Evolutionary conservation across 371 early-diverging fungal species (phyloP).

Genomic region (Apophysomyces sp.): DNA sequence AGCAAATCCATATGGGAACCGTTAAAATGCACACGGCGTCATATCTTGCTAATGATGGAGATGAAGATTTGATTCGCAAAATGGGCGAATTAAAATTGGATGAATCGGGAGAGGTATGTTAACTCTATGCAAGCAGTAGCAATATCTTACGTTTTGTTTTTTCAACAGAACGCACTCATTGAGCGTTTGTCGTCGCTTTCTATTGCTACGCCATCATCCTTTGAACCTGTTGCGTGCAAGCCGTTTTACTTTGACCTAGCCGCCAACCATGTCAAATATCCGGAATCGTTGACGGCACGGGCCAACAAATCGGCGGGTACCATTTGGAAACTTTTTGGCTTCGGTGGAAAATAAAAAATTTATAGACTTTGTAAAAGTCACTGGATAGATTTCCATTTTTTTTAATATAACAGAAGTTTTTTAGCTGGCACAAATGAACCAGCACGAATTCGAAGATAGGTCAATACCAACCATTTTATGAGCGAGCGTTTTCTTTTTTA

Average conservation of each 20-base stretch:
- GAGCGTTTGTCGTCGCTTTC: slow-evolving; percentile 39
- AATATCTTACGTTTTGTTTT: background rate
- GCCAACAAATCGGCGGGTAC: slow-evolving; percentile 23
- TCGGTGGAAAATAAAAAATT: slow-evolving; percentile 19
- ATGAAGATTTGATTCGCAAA: slow-evolving; percentile 35
- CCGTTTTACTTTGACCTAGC: slow-evolving; percentile 85
- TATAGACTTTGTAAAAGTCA: too few relatives aligned
- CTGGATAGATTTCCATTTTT: too few relatives aligned
- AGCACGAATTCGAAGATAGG: too few relatives aligned
- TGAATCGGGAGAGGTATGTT: slow-evolving; percentile 31
- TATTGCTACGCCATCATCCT: slow-evolving; percentile 68
- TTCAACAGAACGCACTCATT: slow-evolving; percentile 36
- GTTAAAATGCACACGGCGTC: slow-evolving; percentile 62
- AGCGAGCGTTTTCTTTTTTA: too few relatives aligned
- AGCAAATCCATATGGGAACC: slow-evolving; percentile 48
- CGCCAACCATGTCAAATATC: slow-evolving; percentile 70
- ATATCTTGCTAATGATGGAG: slow-evolving; percentile 47
- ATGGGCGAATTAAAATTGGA: slow-evolving; percentile 45
- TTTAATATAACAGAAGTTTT: too few relatives aligned
- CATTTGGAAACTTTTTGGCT: slow-evolving; percentile 37
- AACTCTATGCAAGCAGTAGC: background rate
- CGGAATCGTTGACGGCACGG: slow-evolving; percentile 30
- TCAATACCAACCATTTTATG: too few relatives aligned
- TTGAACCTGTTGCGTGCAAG: slow-evolving; percentile 71
- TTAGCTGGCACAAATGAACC: too few relatives aligned